Evolutionary conservation across 2,329 filamentous ascomycete species (phyloP), one percentile per base, ranked within the genome.

Genomic region (Penicillium verrucosum): DNA sequence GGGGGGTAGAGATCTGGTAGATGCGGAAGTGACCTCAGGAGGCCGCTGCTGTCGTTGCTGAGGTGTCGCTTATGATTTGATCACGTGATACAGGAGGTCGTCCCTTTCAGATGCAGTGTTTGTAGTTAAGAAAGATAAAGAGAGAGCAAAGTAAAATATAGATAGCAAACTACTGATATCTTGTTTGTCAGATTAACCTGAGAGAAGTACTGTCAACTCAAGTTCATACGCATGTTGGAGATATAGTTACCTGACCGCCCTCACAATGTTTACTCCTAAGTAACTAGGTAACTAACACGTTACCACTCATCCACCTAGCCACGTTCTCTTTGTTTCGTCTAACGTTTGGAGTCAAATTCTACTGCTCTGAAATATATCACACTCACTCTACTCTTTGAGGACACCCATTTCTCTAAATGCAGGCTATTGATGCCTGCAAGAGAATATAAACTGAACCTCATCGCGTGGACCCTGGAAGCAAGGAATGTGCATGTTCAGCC

Each of bases 11-110:
- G 59, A 63, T 67, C 65, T 64, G 66, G 60, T 59, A 62, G 68
- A 72, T 65, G 64, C 68, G 67, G 70, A 70, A 71, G 70, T 71
- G 71, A 72, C 70, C 72, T 74, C 73, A 74, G 72, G 73, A 75
- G 71, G 66, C 70, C 67, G 67, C 58, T 65, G 65, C 65, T 65
- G 68, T 68, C 65, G 68, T 72, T 73, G 72, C 71, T 73, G 69
- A 73, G 72, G 71, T 73, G 72, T 73, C 71, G 70, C 70, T 74
- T 72, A 72, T 68, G 65, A 54, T 50, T 50, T 18, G 7, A 61
- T 72, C 71, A 73, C 71, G 70, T 73, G 71, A 68, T 53, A 57
- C 57, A 64, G 65, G 63, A 62, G 62, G 60, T 37, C 14, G 11
- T 27, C 11, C 18, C 29, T 44, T 44, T 44, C 29, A 21, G 21